Percentiles rank a stretch among this genome's conserved stretches.
phyloP scores from a whole-genome alignment of 2,329 filamentous ascomycete species.

The Ophiostoma fasciatum region DNA sequence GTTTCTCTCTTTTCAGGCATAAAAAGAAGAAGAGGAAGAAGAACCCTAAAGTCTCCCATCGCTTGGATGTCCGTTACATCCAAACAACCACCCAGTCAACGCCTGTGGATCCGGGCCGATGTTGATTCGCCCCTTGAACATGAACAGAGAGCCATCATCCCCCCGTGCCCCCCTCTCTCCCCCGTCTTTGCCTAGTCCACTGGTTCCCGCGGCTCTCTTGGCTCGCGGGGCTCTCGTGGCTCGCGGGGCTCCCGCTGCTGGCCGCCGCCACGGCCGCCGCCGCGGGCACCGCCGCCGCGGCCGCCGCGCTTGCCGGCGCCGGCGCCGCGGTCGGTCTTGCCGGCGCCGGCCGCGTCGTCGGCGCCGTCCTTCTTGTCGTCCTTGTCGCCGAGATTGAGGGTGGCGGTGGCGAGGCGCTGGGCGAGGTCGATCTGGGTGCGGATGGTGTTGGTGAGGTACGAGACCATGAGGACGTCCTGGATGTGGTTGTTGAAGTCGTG shows the following conservation, averaged over 20 bases:
- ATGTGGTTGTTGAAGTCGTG: slow-evolving; percentile 99
- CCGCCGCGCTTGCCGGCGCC: slow-evolving; percentile 26
- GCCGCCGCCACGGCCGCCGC: slow-evolving; percentile 36
- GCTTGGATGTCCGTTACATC: too few relatives aligned
- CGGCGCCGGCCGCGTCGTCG: slow-evolving; percentile 20
- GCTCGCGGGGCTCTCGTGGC: slow-evolving; percentile 33
- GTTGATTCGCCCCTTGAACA: too few relatives aligned
- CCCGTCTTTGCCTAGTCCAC: slow-evolving; percentile 15
- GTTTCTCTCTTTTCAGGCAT: too few relatives aligned
- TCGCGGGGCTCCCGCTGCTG: slow-evolving; percentile 33
- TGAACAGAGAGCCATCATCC: too few relatives aligned
- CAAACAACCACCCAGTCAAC: too few relatives aligned
- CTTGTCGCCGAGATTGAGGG: slow-evolving; percentile 35
- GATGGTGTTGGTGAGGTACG: slow-evolving; percentile 96
- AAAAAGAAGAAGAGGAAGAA: too few relatives aligned
- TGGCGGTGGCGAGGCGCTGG: slow-evolving; percentile 78
- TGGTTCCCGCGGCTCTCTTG: slow-evolving; percentile 23
- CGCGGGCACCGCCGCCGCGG: slow-evolving; percentile 25
- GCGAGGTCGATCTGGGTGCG: slow-evolving; percentile 97
- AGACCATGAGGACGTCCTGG: slow-evolving; percentile 95
- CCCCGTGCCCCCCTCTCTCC: too few relatives aligned
- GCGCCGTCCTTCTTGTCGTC: slow-evolving; percentile 25
- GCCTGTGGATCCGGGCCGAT: too few relatives aligned
- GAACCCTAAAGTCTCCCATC: too few relatives aligned
- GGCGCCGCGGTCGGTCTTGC: slow-evolving; percentile 30